Evolutionary conservation across 108 stramenopile genomes (phyloP).

Genomic region (Schizochytrium sp.): DNA sequence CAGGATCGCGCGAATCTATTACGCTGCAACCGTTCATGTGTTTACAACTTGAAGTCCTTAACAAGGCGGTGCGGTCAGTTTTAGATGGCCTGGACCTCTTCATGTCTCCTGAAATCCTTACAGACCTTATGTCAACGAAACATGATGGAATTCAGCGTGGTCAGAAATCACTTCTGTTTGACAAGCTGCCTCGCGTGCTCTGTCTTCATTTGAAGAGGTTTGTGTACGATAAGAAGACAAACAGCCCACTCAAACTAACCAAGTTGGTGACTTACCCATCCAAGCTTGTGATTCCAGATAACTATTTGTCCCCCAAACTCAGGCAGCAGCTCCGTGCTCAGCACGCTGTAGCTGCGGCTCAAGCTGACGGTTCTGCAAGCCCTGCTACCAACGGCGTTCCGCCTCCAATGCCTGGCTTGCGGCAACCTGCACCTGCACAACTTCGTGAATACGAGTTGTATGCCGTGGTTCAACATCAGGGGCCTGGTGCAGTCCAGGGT

Average conservation of each 20-base stretch:
- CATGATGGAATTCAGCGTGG: slow-evolving; percentile 15
- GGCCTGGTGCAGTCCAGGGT: slow-evolving; percentile 30
- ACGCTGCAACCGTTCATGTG: slow-evolving; percentile 61
- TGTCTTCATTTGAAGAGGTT: slow-evolving; percentile 37
- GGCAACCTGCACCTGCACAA: neutral
- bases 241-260: slow-evolving; percentile 35
- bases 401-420: neutral
- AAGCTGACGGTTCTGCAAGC: neutral
- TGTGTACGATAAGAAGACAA: slow-evolving; percentile 56
- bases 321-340: neutral
- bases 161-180: slow-evolving; percentile 45
- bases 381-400: neutral
- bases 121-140: slow-evolving; percentile 24
- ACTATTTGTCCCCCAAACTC: slow-evolving; percentile 24
- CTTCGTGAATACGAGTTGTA: slow-evolving; percentile 35
- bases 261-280: slow-evolving; percentile 31
- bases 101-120: slow-evolving; percentile 54
- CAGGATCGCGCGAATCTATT: slow-evolving; percentile 38
- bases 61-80: slow-evolving; percentile 12
- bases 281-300: slow-evolving; percentile 54
- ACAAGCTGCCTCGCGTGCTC: slow-evolving; percentile 43
- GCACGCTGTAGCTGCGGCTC: neutral
- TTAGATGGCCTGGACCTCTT: slow-evolving; percentile 47
- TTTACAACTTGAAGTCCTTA: slow-evolving; percentile 53
- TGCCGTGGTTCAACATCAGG: slow-evolving; percentile 3